Conservation (phyloP, 441 rosid species). For the Pelargonium fulgidum region DNA sequence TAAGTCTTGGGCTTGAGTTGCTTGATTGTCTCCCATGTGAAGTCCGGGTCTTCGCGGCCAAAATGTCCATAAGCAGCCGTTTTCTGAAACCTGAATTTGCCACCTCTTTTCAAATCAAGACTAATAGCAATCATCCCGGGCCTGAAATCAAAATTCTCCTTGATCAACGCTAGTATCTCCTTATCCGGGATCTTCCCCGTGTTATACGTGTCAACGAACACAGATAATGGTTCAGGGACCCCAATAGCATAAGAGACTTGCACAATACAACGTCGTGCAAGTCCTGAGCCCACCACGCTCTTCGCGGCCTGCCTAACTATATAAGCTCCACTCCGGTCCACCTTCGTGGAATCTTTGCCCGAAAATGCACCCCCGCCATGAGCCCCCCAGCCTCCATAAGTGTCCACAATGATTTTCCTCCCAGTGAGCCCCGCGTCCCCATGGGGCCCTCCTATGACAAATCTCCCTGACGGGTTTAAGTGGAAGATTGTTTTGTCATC, state of each 20-base stretch:
- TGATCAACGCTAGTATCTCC: neutral
- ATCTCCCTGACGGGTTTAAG: neutral
- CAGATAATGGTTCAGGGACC: neutral
- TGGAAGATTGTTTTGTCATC: neutral
- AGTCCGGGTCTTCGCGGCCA: neutral
- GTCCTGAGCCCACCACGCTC: neutral
- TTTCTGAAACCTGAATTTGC: neutral
- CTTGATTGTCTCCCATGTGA: neutral
- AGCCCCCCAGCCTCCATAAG: neutral
- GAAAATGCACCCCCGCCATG: no score
- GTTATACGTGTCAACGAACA: neutral
- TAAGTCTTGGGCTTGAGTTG: neutral
- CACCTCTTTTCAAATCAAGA: neutral
- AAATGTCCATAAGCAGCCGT: neutral
- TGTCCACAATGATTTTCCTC: neutral
- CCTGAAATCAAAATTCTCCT: neutral
- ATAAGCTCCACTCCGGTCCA: neutral
- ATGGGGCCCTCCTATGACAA: neutral
- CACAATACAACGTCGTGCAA: neutral
- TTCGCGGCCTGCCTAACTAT: neutral
- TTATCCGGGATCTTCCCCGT: conserved; percentile 1
- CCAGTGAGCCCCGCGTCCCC: neutral
- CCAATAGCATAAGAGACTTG: neutral
- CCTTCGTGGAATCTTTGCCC: no score
- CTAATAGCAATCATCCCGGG: neutral